Base-by-base conservation (phyloP, 441 rosid genomes). In the Macaranga tanarius region DNA sequence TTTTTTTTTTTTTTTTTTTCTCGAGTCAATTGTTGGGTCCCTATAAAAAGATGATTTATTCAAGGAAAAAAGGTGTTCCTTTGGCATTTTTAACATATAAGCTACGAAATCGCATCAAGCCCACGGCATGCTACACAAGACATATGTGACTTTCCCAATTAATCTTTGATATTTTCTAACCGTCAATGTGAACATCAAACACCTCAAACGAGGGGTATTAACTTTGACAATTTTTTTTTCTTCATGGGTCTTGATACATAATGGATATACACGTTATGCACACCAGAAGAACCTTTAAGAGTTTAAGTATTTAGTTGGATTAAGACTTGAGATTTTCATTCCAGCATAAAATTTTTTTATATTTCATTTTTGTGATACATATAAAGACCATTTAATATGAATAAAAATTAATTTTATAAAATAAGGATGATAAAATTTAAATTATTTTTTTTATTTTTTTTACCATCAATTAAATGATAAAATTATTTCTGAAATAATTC, bases 11-110 rank as follows among this genome's bases (percentile, higher is more conserved):
- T n/a, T n/a, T 26, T 19, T n/a, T 58, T 22, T 13, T 2, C 22
- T n/a, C 11, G 47, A 45, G 66, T 60, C 74, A 71, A 71, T n/a
- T n/a, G n/a, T 47, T 71, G 74, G 74, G 74, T 59, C 67, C 74
- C 34, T 9, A n/a, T 2, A 9, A 34, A 61, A 61, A n/a, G 44
- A 9, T 12, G 31, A 34, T 60, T 60, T n/a, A 59, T 40, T 70
- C 7, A 11, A 70, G 66, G 25, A 47, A 28, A 54, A 58, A 42
- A 42, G 72, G 54, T 22, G 16, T 40, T 42, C n/a, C 34, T 69
- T 69, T 42, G 74, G 40, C 42, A 13, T 60, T 70, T 60, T 45
- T 42, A 59, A 45, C 28, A 45, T 56, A 0, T 7, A 70, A 47
- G 20, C 56, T 8, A 19, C 26, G 31, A 48, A 28, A 50, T 71